phyloP scores from a whole-genome alignment of 164 flowering plant species.

The Paratinospora sagittata region DNA sequence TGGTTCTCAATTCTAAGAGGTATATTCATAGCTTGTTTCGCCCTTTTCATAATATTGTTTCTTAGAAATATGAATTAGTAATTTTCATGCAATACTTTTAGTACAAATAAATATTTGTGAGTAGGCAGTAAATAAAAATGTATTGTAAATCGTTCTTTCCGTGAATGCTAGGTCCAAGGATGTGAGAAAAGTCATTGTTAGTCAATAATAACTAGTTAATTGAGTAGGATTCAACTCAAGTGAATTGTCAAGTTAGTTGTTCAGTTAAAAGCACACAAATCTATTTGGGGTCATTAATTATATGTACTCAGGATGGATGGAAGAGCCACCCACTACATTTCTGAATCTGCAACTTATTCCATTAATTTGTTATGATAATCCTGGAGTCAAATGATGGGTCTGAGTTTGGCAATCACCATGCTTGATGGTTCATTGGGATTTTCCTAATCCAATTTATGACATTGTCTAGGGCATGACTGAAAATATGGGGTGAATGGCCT shows the following conservation, averaged over 20 bases:
- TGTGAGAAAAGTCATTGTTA: neutral
- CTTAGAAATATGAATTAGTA: neutral
- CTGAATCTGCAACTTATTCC: neutral
- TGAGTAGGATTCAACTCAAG: neutral
- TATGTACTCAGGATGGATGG: neutral
- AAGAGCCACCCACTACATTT: neutral
- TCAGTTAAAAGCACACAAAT: neutral
- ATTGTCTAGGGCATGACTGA: neutral
- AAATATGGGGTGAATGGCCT: neutral
- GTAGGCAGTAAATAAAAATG: neutral
- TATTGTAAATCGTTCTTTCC: neutral
- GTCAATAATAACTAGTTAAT: neutral
- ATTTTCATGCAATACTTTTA: neutral
- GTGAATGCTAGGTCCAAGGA: neutral
- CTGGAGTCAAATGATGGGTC: neutral
- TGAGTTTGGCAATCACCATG: neutral
- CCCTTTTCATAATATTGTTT: neutral
- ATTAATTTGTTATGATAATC: neutral
- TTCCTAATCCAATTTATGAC: neutral
- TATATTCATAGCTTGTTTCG: constrained; percentile 13
- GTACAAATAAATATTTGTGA: neutral
- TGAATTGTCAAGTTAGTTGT: neutral
- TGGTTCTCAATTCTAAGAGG: constrained; percentile 90
- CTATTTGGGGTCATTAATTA: neutral
- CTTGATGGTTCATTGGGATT: neutral